phyloP scores from a whole-genome alignment of 2,329 filamentous ascomycete species.

The Zopfia rhizophila region DNA sequence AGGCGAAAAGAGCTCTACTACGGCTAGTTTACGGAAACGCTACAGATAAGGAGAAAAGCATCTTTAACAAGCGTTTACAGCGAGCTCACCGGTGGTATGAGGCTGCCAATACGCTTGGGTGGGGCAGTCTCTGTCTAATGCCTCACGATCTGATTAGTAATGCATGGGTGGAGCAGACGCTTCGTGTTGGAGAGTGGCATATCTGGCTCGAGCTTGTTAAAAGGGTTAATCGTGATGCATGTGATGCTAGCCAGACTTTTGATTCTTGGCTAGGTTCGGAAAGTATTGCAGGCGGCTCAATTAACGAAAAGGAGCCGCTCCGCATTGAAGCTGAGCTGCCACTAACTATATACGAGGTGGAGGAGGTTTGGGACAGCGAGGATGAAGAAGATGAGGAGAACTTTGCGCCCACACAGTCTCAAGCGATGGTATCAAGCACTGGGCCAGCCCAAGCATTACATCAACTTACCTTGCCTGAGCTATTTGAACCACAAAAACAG shows the following conservation, averaged over 20 bases:
- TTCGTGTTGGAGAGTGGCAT: background rate
- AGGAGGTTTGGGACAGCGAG: too few species aligned
- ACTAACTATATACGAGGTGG: too few species aligned
- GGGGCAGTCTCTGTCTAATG: slow-evolving; percentile 9
- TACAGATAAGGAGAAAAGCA: too few species aligned
- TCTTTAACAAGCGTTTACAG: slow-evolving; percentile 10
- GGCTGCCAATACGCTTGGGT: slow-evolving; percentile 2
- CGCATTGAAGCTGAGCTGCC: slow-evolving; percentile 7
- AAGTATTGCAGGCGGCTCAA: slow-evolving; percentile 2
- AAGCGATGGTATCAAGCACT: too few species aligned
- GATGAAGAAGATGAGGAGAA: too few species aligned
- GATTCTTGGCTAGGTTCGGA: slow-evolving; percentile 11
- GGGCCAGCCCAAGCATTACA: too few species aligned
- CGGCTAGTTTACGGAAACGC: too few species aligned
- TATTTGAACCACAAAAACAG: too few species aligned
- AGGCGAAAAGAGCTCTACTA: too few species aligned
- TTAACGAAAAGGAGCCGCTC: slow-evolving; percentile 3
- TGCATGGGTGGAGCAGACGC: slow-evolving; percentile 5
- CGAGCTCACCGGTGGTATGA: slow-evolving; percentile 6
- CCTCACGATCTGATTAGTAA: slow-evolving; percentile 7
- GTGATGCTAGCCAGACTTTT: background rate
- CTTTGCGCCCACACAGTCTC: too few species aligned
- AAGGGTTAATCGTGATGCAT: background rate
- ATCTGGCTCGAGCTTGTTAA: slow-evolving; percentile 7
- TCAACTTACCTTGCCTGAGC: too few species aligned